Evolutionary conservation across 441 rosid species (phyloP).

Genomic region (Lepidium campestre): DNA sequence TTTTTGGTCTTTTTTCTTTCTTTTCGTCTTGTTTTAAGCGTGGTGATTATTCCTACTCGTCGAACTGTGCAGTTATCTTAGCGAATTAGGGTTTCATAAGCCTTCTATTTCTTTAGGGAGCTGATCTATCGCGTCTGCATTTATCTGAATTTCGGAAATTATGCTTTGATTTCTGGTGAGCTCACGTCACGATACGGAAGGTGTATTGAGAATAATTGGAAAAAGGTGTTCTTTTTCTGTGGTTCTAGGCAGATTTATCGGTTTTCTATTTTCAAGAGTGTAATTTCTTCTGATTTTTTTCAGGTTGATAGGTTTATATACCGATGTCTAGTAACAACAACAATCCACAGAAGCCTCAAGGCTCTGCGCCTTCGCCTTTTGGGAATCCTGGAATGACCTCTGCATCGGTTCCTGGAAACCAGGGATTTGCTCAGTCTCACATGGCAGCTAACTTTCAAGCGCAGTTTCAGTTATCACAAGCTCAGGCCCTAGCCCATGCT

Average conservation of each 20-base stretch:
- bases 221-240: background rate
- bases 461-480: constrained; percentile 79
- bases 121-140: background rate
- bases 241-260: background rate
- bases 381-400: constrained; percentile 63
- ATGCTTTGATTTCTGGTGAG: background rate
- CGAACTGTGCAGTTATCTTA: background rate
- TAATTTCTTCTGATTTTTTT: background rate
- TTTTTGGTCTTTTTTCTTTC: background rate
- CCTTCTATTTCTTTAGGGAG: background rate
- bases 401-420: constrained; percentile 49
- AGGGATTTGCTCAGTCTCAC: constrained; percentile 39
- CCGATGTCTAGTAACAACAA: constrained; percentile 59
- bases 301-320: constrained; percentile 12
- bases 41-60: background rate
- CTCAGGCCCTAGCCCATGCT: constrained; percentile 63
- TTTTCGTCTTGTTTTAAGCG: background rate
- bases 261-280: background rate
- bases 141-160: background rate
- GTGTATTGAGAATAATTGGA: background rate
- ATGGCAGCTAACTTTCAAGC: constrained; percentile 50
- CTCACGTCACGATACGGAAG: background rate
- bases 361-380: constrained; percentile 62
- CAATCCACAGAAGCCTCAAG: constrained; percentile 53
- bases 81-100: constrained; percentile 23